Evolutionary conservation across 257 asterid species (phyloP), one percentile per base, ranked within the genome.

Genomic region (Ophiorrhiza pumila): DNA sequence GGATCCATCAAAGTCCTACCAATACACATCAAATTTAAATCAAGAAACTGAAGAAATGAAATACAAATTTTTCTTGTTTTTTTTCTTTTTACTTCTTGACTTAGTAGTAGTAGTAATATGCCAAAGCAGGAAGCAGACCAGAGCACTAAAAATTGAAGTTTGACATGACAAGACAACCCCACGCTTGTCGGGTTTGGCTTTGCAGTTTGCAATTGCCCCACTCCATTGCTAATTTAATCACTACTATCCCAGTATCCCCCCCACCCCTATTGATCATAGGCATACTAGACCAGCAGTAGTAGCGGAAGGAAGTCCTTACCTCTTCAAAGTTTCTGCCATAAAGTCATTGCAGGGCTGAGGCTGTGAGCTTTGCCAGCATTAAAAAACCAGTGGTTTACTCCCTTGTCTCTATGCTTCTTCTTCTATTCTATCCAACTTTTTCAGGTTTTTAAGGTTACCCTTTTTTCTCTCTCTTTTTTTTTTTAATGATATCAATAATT

Each of bases 111-210:
- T 22, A 7, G 1, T 57, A 76, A 69, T 49, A 50, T 27, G 75
- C 32, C 80, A 69, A 69, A 63, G 32, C 41, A 34, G 50, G 49
- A 9, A 20, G n/a, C 20, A 25, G 63, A 45, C 37, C 41, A 46
- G 41, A 35, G 23, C 60, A 31, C 43, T 41, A 32, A 50, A 42
- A 65, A 42, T 60, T 69, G 56, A 62, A 66, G 47, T 13, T 75
- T 76, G 80, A 80, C 80, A 68, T 59, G 83, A 80, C 83, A 59
- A 71, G 71, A 59, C 83, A 71, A 39, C 75, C 72, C 78, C 78
- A 75, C 73, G 47, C 80, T 55, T 80, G 80, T 75, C 72, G 59
- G 80, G 56, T 2, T 20, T 32, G 45, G 32, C 42, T 23, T 7
- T 9, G 47, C 20, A 29, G 9, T 34, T 61, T 5, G 23, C 42